Evolutionary conservation across 2,329 filamentous ascomycete genomes (phyloP).

Genomic region (Cladosporium sp.): DNA sequence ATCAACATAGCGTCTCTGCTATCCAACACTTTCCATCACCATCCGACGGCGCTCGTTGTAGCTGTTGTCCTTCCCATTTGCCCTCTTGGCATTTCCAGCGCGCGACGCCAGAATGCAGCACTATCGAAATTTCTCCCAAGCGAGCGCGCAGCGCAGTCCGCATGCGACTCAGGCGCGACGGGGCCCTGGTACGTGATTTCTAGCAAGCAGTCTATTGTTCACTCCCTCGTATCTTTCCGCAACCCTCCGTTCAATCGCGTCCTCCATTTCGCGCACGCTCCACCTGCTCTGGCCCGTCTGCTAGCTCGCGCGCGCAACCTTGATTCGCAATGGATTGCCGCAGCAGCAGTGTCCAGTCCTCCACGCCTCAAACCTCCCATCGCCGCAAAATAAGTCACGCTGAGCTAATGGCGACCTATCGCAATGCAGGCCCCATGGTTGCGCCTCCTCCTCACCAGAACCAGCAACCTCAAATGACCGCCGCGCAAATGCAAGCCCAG

Average conservation of each 20-base stretch:
- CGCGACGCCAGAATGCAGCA: conserved; percentile 38
- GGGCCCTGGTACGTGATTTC: conserved; percentile 38
- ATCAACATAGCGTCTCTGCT: background rate
- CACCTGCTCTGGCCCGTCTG: background rate
- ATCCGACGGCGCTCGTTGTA: conserved; percentile 2
- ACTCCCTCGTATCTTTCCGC: background rate
- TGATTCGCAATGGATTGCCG: conserved; percentile 2
- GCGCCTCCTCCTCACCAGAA: conserved; percentile 44
- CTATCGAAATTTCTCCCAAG: conserved; percentile 44
- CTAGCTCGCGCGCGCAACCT: conserved; percentile 8
- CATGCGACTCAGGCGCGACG: conserved; percentile 32
- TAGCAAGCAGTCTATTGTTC: background rate
- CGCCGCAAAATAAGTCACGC: conserved; percentile 43
- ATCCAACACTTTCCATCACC: background rate
- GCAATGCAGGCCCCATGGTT: conserved; percentile 42
- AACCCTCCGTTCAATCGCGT: background rate
- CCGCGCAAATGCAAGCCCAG: conserved; percentile 44
- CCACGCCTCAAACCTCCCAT: conserved; percentile 14
- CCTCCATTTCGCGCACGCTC: background rate
- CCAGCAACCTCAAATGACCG: conserved; percentile 42
- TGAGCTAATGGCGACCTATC: conserved; percentile 46
- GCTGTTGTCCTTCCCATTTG: conserved; percentile 2
- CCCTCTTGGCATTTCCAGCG: conserved; percentile 12
- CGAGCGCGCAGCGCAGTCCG: conserved; percentile 30
- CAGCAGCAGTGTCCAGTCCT: conserved; percentile 10